Evolutionary conservation across 345 rosid species (phyloP).

Genomic region (Linum lewisii): DNA sequence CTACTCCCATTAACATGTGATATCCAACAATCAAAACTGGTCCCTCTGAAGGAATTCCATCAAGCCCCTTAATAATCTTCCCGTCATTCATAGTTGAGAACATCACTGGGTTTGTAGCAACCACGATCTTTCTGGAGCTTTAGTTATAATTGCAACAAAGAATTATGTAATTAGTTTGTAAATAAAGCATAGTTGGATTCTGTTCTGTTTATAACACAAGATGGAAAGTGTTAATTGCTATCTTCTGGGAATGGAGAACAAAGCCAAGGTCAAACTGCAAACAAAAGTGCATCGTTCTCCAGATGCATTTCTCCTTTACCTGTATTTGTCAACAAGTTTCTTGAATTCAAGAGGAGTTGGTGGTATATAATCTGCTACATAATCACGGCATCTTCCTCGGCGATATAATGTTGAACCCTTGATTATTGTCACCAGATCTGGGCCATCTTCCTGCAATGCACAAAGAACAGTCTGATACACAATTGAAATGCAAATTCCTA

Average conservation of each 20-base stretch:
- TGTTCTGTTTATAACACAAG: no score
- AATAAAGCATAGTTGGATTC: no score
- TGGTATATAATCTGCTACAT: conserved; percentile 45
- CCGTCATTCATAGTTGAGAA: conserved; percentile 50
- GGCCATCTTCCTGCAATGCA: conserved; percentile 45
- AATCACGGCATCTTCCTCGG: conserved; percentile 38
- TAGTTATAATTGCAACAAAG: not conserved
- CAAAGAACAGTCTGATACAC: conserved; percentile 5
- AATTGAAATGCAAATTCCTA: not conserved
- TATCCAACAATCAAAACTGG: conserved; percentile 47
- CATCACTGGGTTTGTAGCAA: conserved; percentile 23
- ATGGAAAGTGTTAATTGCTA: no score
- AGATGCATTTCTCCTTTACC: conserved; percentile 11
- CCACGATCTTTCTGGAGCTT: conserved; percentile 10
- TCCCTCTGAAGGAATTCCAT: conserved; percentile 46
- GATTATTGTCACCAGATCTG: conserved; percentile 28
- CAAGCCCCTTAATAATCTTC: conserved; percentile 39
- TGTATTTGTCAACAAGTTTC: conserved; percentile 13
- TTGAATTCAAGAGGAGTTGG: conserved; percentile 47
- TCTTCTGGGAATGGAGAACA: no score
- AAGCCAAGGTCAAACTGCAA: no score
- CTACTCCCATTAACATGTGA: conserved; percentile 51
- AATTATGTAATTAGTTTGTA: not conserved
- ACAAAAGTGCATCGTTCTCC: no score
- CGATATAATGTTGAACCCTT: conserved; percentile 50